Base-by-base conservation (phyloP, 441 rosid species). In the Croton laevigatus region DNA sequence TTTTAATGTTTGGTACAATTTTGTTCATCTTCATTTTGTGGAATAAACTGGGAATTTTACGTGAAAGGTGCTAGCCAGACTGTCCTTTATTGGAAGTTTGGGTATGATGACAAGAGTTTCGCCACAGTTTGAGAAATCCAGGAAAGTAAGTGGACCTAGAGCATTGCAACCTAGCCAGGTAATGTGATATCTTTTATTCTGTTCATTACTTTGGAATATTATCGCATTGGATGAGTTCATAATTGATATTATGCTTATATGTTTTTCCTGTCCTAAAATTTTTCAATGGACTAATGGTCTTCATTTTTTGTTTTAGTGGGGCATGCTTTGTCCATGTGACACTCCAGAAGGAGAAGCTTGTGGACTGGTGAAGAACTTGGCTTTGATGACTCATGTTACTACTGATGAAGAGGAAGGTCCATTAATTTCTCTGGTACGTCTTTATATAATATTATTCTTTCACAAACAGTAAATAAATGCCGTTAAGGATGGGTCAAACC, bases 131-230 rank as follows among this genome's bases (percentile, higher is more conserved):
- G 97, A 93, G 83, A 95, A 93, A 86, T 95, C 99, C 45, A 91
- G 97, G 81, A 93, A 95, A 95, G 99, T 91, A 58, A 93, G 99
- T 85, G 99, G 99, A 78, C 98, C 99, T 44, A 88, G 98, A 82
- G 97, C 99, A 16, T 86, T 95, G 87, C 98, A 95, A 81, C 99
- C 99, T 62, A 95, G 98, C 78, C 98, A 95, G 93, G 98, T 95
- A 81, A 73, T 3, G 37, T 22, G 75, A 17, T 40, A 0, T 9
- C 44, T 6, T 55, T 72, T 23, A 9, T 4, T 79, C 67, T 66
- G 55, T 37, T 27, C 53, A 59, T 68, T 70, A 49, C 68, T 65
- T 74, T 69, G 9, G 51, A 57, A 17, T 4, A 36, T 59, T 51
- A 19, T 38, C 12, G 32, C 36, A 17, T 55, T 46, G 37, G n/a